Conservation (phyloP, 2,329 filamentous ascomycete species). For the Penicillium sp. region DNA sequence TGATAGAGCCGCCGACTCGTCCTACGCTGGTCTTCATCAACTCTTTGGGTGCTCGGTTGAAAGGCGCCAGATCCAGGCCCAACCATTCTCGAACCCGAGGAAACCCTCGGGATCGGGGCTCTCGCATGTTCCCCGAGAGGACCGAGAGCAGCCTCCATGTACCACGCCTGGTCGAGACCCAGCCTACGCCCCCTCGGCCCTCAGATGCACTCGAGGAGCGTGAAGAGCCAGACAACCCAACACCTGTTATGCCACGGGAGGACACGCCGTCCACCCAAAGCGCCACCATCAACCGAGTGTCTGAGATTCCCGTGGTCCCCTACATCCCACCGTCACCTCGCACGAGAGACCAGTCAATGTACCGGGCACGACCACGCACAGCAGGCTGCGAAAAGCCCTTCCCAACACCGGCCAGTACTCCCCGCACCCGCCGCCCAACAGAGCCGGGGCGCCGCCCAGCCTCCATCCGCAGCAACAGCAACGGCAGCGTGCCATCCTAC, state of each 20-base stretch:
- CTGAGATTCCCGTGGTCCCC: slow-evolving; percentile 24
- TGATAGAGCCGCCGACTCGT: slow-evolving; percentile 30
- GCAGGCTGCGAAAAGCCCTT: slow-evolving; percentile 21
- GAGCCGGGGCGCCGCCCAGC: slow-evolving; percentile 22
- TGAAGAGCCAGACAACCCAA: background rate
- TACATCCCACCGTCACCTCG: slow-evolving; percentile 19
- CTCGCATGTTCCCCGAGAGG: slow-evolving; percentile 13
- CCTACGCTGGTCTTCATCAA: slow-evolving; percentile 36
- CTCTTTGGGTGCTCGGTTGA: slow-evolving; percentile 20
- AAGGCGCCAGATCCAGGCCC: slow-evolving; percentile 9
- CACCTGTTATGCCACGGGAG: slow-evolving; percentile 1
- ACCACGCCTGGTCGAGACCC: slow-evolving; percentile 9
- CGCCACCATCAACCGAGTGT: slow-evolving; percentile 24
- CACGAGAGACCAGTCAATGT: slow-evolving; percentile 21
- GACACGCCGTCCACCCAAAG: slow-evolving; percentile 3
- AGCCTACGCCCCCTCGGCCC: slow-evolving; percentile 3
- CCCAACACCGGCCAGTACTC: slow-evolving; percentile 2
- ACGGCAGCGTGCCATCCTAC: slow-evolving; percentile 19
- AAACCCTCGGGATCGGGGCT: slow-evolving; percentile 15
- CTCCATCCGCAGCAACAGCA: slow-evolving; percentile 28
- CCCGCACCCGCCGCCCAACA: slow-evolving; percentile 16
- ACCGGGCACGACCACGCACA: slow-evolving; percentile 25
- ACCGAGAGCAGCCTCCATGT: slow-evolving; percentile 14
- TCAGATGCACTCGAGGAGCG: background rate
- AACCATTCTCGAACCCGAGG: slow-evolving; percentile 12